Evolutionary conservation across 768 basidiomycete species (phyloP).

Genomic region (Amanita rubescens): DNA sequence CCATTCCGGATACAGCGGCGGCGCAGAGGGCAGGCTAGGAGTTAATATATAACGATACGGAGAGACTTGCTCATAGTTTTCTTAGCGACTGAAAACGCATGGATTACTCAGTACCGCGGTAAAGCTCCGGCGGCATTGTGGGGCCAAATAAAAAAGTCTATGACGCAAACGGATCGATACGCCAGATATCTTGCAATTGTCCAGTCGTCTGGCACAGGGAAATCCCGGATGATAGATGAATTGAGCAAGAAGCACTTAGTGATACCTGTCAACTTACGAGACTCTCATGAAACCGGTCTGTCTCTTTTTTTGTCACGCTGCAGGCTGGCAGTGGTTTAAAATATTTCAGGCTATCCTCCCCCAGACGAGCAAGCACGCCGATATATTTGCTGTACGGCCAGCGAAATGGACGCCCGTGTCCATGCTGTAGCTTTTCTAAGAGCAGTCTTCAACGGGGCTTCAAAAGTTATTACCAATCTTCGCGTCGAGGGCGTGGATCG

Average conservation of each 20-base stretch:
- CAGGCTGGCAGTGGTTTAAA: background rate
- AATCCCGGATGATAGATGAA: constrained; percentile 4
- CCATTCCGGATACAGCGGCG: background rate
- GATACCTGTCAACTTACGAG: constrained; percentile 1
- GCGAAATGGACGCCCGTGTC: background rate
- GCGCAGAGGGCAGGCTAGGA: background rate
- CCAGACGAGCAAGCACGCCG: background rate
- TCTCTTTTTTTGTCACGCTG: background rate
- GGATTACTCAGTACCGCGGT: background rate
- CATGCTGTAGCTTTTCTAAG: constrained; percentile 1
- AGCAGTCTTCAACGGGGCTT: background rate
- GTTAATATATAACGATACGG: background rate
- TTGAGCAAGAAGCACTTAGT: background rate
- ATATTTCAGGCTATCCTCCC: constrained; percentile 3
- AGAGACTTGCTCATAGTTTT: background rate
- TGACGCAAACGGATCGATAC: background rate
- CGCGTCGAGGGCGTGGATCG: background rate
- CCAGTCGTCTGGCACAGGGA: constrained; percentile 2
- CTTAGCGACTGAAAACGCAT: constrained; percentile 2
- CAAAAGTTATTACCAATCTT: background rate
- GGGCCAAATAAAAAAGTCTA: background rate
- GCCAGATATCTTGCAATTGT: background rate
- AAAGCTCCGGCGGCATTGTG: constrained; percentile 1
- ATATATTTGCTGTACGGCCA: background rate
- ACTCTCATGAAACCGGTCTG: background rate